Percentiles rank a stretch among this genome's conserved stretches.
These are phyloP conservation scores for Botrytis medusae DNA, from an alignment of 2,329 filamentous ascomycete species.

Conservation along the genomic window DNA sequence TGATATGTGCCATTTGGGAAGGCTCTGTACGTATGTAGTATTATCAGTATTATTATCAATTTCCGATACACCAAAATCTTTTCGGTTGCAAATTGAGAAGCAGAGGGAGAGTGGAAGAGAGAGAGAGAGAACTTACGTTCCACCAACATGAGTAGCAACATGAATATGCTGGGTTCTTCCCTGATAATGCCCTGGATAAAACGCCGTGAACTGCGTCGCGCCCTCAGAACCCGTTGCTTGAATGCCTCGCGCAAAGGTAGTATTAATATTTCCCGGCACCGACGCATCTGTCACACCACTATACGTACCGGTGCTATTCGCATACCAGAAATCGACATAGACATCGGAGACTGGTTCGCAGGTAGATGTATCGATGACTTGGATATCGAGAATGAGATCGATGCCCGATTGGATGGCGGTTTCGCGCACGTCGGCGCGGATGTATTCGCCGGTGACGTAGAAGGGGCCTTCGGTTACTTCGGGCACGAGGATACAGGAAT, in stretches of 20 bases:
- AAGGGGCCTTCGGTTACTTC: constrained; percentile 44
- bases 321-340: constrained; percentile 54
- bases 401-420: constrained; percentile 29
- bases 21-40: constrained; percentile 5
- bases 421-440: constrained; percentile 48
- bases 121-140: constrained; percentile 28
- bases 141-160: constrained; percentile 47
- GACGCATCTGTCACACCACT: constrained; percentile 46
- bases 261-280: constrained; percentile 43
- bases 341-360: constrained; percentile 51
- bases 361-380: constrained; percentile 55
- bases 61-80: not conserved
- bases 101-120: too few species aligned
- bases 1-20: constrained; percentile 49
- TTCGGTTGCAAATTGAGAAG: too few species aligned
- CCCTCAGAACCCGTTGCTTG: constrained; percentile 45
- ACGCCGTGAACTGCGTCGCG: constrained; percentile 45
- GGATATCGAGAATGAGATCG: constrained; percentile 48
- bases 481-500: constrained; percentile 39
- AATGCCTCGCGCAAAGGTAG: constrained; percentile 46
- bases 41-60: not conserved
- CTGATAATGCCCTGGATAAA: constrained; percentile 49
- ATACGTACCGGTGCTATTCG: constrained; percentile 51
- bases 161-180: constrained; percentile 51
- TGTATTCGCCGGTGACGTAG: constrained; percentile 51